A percentile compares a stretch with the other conserved stretches of the same genome.
These are phyloP conservation scores for Trichoderma pleuroti DNA, from an alignment of 2,329 filamentous ascomycete genomes.

Conservation along the genomic window DNA sequence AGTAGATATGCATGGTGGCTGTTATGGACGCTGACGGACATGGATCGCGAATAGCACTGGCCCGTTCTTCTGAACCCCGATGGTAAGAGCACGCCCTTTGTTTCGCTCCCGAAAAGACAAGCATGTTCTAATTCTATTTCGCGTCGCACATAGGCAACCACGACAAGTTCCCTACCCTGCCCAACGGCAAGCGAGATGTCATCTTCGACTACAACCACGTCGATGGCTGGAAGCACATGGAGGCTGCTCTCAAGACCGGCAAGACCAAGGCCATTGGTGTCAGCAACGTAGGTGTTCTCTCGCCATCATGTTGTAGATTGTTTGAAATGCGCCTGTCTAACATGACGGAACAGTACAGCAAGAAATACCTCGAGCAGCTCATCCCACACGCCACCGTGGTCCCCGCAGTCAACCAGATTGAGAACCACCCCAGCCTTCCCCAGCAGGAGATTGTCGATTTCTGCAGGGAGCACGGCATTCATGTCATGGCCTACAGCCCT, in stretches of 20 bases:
- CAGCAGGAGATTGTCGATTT: conserved; percentile 69
- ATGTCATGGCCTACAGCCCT: conserved; percentile 70
- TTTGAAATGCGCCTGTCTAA: neutral
- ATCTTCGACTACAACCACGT: conserved; percentile 65
- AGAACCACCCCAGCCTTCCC: conserved; percentile 68
- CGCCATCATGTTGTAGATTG: neutral
- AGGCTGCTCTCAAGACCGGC: conserved; percentile 59
- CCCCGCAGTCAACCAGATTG: conserved; percentile 69
- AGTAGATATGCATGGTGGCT: neutral
- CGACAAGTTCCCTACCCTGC: conserved; percentile 69
- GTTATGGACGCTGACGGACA: neutral
- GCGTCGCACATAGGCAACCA: conserved; percentile 52
- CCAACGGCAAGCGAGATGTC: conserved; percentile 72
- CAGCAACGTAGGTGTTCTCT: conserved; percentile 44
- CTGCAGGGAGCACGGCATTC: conserved; percentile 65
- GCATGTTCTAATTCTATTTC: neutral
- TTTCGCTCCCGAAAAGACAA: neutral
- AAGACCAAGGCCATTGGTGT: conserved; percentile 55
- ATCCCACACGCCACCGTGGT: conserved; percentile 50
- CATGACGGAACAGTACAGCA: conserved; percentile 44
- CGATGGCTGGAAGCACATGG: conserved; percentile 74
- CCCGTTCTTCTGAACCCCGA: conserved; percentile 76
- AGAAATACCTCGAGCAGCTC: conserved; percentile 53
- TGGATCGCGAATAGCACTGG: conserved; percentile 59
- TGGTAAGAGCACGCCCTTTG: conserved; percentile 41